These are phyloP conservation scores for Adansonia rubrostipa DNA, from an alignment of 441 rosid species.

Conservation along the genomic window DNA sequence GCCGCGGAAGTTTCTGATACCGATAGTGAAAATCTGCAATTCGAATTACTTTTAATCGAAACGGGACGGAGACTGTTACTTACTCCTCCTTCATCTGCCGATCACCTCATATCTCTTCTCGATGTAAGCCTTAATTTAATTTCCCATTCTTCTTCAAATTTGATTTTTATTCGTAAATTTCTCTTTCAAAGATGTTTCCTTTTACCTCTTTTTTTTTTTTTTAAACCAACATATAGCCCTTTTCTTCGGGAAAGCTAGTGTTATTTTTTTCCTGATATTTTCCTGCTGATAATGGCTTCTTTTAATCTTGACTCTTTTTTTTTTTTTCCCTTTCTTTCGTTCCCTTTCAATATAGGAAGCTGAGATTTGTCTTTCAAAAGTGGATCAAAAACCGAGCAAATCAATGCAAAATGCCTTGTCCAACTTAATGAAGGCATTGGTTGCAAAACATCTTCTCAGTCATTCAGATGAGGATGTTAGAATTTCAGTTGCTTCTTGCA, in stretches of 20 bases:
- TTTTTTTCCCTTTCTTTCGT: not conserved
- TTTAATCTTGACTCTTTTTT: too few species aligned
- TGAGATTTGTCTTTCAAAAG: conserved; percentile 49
- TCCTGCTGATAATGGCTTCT: too few species aligned
- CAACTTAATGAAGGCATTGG: conserved; percentile 55
- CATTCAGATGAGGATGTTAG: conserved; percentile 61
- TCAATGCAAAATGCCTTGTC: conserved; percentile 53
- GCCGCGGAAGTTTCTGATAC: conserved; percentile 35
- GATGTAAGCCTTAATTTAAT: conserved; percentile 58
- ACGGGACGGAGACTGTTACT: conserved; percentile 66
- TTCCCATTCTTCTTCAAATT: not conserved
- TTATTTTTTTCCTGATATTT: too few species aligned
- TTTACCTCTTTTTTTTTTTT: not conserved
- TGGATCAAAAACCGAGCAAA: conserved; percentile 54
- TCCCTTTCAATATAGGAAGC: conserved; percentile 47
- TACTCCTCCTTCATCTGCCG: conserved; percentile 63
- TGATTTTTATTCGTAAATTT: not conserved
- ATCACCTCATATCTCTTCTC: conserved; percentile 78
- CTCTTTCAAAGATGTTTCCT: not conserved
- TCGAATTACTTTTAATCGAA: conserved; percentile 69
- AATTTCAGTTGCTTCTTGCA: conserved; percentile 63
- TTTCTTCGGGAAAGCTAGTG: too few species aligned
- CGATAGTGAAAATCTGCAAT: conserved; percentile 45
- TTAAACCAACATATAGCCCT: conserved; percentile 27
- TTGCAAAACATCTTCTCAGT: conserved; percentile 47